Base-by-base conservation (phyloP, 768 basidiomycete species). In the Strobilomyces confusus region DNA sequence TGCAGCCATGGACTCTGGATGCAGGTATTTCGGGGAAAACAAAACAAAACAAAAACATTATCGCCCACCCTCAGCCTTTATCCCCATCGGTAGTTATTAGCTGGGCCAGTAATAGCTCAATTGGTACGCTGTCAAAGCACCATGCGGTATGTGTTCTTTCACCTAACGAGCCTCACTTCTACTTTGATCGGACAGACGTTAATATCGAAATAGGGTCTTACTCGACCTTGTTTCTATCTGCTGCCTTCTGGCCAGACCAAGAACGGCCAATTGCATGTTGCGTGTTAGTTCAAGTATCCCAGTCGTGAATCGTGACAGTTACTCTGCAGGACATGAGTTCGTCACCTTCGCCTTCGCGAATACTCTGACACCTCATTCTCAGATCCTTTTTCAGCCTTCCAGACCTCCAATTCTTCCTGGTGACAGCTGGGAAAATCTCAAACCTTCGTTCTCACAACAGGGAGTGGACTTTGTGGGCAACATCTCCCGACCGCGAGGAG, bases 1-100 rank as follows among this genome's bases (percentile, higher is more conserved):
- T 26, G 29, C 29, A 29, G 29, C 29, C 29, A 29, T 29, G 6
- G 29, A 29, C 29, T 29, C 29, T 7, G 29, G 29, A 29, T 29
- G 29, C 29, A 23, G 30, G 19, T n/a, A 20, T 51, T 26, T 33
- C 23, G 22, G 45, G 34, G n/a, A n/a, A n/a, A n/a, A n/a, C n/a
- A n/a, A n/a, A n/a, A n/a, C n/a, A n/a, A n/a, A n/a, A n/a, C n/a
- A n/a, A 32, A 40, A 13, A 29, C 29, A 29, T 29, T 29, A 29
- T 29, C 29, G 6, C 29, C 29, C 29, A 3, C 29, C 26, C 8
- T 26, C 26, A 26, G 8, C 26, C 36, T 36, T 29, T 37, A 47
- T 57, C 48, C 22, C 33, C 5, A 25, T 26, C 57, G 56, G 56
- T 44, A 26, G 32, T 44, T 57, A 37, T 57, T 14, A 33, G 17